Conservation (phyloP, 1,139 yeast genomes). For the Yamadazyma epiphylla region DNA sequence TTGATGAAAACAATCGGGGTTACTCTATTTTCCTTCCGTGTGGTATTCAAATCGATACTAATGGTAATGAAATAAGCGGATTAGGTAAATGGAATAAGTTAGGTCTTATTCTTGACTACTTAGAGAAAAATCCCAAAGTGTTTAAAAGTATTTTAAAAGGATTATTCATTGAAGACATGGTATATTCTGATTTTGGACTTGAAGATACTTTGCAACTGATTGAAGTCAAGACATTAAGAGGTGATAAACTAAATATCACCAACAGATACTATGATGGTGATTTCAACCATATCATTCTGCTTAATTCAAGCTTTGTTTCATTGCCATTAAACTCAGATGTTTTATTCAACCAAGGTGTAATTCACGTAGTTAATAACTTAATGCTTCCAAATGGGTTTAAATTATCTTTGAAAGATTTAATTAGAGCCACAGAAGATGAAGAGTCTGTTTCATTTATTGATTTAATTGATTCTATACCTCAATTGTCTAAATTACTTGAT, state of each 20-base stretch:
- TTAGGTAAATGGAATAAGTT: conserved; percentile 57
- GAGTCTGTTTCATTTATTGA: conserved; percentile 38
- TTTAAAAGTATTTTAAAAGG: conserved; percentile 53
- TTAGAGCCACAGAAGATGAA: conserved; percentile 43
- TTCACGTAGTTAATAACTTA: conserved; percentile 63
- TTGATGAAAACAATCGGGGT: conserved; percentile 53
- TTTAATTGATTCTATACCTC: conserved; percentile 39
- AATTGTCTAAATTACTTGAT: conserved; percentile 16
- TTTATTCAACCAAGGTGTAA: conserved; percentile 79
- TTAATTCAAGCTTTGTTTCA: conserved; percentile 24
- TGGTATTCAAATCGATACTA: conserved; percentile 23
- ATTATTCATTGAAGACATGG: conserved; percentile 55
- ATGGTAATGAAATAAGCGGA: conserved; percentile 1
- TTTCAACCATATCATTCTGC: conserved; percentile 20
- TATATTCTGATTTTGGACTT: conserved; percentile 61
- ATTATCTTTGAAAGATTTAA: conserved; percentile 55
- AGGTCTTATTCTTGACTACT: conserved; percentile 58
- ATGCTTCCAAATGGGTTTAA: conserved; percentile 55
- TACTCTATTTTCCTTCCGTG: conserved; percentile 82
- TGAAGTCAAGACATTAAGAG: conserved; percentile 32
- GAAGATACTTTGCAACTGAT: conserved; percentile 18
- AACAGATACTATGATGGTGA: conserved; percentile 21
- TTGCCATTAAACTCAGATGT: conserved; percentile 57
- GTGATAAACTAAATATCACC: conserved; percentile 24
- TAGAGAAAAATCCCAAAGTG: conserved; percentile 49